Conservation (phyloP, 2,329 filamentous ascomycete genomes). For the Orbilia blumenaviensis region DNA sequence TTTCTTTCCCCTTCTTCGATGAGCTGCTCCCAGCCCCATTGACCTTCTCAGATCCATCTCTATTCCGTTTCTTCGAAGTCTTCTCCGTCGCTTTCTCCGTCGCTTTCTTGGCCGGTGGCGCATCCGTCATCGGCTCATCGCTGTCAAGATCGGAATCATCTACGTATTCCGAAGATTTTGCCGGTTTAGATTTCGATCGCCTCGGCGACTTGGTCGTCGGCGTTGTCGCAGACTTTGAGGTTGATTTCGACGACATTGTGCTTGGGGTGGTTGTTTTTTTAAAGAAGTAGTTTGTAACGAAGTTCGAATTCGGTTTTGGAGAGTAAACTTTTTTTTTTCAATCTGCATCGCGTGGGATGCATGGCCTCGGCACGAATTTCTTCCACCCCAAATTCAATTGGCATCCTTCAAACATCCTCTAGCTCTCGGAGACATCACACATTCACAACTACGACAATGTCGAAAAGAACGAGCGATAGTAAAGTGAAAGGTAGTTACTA, state of each 20-base stretch:
- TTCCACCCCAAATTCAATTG: background rate
- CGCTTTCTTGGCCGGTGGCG: conserved; percentile 29
- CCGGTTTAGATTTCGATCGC: conserved; percentile 17
- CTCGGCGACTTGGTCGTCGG: conserved; percentile 23
- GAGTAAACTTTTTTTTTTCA: conserved; percentile 30
- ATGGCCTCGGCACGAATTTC: conserved; percentile 38
- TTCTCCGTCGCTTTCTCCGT: conserved; percentile 31
- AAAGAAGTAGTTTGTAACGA: background rate
- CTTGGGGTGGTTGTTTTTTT: background rate
- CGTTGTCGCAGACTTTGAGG: conserved; percentile 6
- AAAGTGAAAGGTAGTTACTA: conserved; percentile 53
- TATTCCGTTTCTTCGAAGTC: conserved; percentile 48
- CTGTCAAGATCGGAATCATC: conserved; percentile 36
- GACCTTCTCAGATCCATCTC: conserved; percentile 49
- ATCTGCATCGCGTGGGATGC: conserved; percentile 31
- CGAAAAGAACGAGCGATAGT: conserved; percentile 56
- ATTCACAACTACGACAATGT: conserved; percentile 44
- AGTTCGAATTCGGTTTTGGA: background rate
- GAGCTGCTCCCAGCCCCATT: conserved; percentile 20
- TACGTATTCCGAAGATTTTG: conserved; percentile 44
- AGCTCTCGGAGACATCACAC: no score
- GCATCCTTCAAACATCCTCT: background rate
- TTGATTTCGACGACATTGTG: conserved; percentile 47
- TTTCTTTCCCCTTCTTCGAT: conserved; percentile 6
- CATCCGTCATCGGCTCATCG: conserved; percentile 49